phyloP scores from a whole-genome alignment of 140 eudicot species.

The Anethum foeniculum region DNA sequence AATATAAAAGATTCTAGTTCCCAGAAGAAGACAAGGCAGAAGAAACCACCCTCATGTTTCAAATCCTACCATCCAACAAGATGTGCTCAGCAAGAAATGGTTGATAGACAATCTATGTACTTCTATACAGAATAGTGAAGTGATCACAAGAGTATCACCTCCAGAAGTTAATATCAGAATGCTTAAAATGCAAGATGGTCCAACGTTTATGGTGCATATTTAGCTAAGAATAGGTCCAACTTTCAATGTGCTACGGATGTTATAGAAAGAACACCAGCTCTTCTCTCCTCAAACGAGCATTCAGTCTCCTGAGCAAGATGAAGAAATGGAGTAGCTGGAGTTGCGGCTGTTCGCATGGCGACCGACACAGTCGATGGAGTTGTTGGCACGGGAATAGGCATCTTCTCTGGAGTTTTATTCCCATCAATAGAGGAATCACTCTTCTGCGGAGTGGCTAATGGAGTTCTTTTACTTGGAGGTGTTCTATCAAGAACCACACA shows the following conservation, averaged over 20 bases:
- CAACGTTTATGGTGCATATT: not conserved
- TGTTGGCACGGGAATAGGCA: constrained; percentile 31
- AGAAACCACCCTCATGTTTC: not conserved
- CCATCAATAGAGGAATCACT: constrained; percentile 19
- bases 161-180: not conserved
- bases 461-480: constrained; percentile 16
- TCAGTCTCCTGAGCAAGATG: constrained; percentile 26
- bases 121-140: not conserved
- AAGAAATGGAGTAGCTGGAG: constrained; percentile 39
- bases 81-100: not conserved
- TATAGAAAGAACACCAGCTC: constrained; percentile 42
- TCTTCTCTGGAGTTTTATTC: constrained; percentile 40
- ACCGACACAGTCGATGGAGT: constrained; percentile 44
- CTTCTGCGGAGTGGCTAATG: constrained; percentile 31
- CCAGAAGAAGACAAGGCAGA: not conserved
- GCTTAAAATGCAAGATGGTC: not conserved
- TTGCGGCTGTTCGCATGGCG: constrained; percentile 50
- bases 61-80: not conserved
- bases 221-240: not conserved
- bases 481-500: constrained; percentile 14
- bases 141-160: not conserved
- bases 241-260: not conserved
- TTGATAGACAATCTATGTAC: not conserved
- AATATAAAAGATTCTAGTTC: not conserved
- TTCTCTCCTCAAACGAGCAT: constrained; percentile 65